phyloP scores from a whole-genome alignment of 306 rosid species.

The Citrullus amarus region DNA sequence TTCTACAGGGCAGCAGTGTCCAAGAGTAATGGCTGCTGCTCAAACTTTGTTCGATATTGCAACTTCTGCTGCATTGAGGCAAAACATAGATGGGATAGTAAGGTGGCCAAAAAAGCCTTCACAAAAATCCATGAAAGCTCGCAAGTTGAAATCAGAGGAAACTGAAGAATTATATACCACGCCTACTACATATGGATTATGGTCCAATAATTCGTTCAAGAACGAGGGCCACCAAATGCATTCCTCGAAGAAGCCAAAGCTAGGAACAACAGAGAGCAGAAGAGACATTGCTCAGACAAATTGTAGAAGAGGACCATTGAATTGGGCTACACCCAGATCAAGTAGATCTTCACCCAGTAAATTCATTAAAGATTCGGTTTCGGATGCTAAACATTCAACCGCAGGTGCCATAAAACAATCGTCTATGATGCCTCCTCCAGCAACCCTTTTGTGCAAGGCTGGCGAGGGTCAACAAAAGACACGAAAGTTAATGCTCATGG shows the following conservation, averaged over 20 bases:
- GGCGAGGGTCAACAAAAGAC: conserved; percentile 39
- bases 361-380: conserved; percentile 35
- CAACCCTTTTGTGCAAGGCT: conserved; percentile 37
- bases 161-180: conserved; percentile 30
- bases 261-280: conserved; percentile 32
- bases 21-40: conserved; percentile 58
- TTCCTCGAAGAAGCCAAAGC: conserved; percentile 66
- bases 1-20: conserved; percentile 50
- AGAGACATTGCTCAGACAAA: conserved; percentile 30
- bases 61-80: conserved; percentile 24
- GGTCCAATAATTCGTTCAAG: conserved; percentile 31
- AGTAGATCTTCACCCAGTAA: conserved; percentile 63
- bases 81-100: conserved; percentile 37
- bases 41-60: conserved; percentile 60
- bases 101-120: conserved; percentile 76
- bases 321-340: conserved; percentile 73
- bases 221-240: conserved; percentile 27
- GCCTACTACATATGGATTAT: conserved; percentile 18
- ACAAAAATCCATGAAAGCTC: conserved; percentile 59
- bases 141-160: conserved; percentile 54
- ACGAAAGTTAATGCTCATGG: conserved; percentile 49
- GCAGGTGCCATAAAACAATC: conserved; percentile 37
- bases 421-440: conserved; percentile 71
- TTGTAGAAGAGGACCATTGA: conserved; percentile 32
- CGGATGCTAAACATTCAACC: conserved; percentile 38